Conservation (phyloP, 768 basidiomycete species). For the Clitopilus passeckerianus region DNA sequence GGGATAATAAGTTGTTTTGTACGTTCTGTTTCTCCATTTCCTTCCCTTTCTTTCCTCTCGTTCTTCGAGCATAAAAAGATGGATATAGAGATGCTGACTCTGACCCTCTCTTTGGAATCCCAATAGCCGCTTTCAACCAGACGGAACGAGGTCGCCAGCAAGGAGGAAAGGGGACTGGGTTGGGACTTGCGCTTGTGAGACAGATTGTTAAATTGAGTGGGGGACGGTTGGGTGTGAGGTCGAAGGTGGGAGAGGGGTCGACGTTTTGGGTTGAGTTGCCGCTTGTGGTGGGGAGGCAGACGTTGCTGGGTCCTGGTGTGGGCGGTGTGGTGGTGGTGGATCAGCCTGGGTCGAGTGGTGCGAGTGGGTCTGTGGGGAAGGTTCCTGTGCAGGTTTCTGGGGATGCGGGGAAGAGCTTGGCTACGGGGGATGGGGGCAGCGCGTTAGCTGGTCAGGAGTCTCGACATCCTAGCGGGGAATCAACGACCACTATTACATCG, state of each 20-base stretch:
- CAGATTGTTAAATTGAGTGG: constrained; percentile 54
- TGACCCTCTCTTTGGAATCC: no score
- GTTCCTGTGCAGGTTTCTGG: no score
- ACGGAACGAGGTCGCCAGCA: constrained; percentile 47
- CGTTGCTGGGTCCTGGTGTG: neutral
- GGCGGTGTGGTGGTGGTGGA: constrained; percentile 40
- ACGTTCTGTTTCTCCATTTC: constrained; percentile 11
- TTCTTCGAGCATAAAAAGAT: no score
- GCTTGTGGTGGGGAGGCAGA: constrained; percentile 41
- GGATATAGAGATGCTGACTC: no score
- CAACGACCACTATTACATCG: neutral
- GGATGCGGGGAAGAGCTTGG: no score
- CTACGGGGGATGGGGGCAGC: no score
- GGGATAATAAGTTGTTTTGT: constrained; percentile 55
- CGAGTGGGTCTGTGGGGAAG: neutral
- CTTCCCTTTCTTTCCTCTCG: no score
- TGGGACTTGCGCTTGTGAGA: constrained; percentile 53
- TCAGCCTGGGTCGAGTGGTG: no score
- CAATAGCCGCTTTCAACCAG: constrained; percentile 54
- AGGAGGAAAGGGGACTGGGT: constrained; percentile 43
- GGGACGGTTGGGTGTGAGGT: constrained; percentile 46
- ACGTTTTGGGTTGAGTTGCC: constrained; percentile 71
- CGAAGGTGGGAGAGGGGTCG: constrained; percentile 49
- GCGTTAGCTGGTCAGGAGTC: no score
- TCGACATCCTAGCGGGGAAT: no score